Conservation (phyloP, 768 basidiomycete genomes). For the Trametopsis cervina region DNA sequence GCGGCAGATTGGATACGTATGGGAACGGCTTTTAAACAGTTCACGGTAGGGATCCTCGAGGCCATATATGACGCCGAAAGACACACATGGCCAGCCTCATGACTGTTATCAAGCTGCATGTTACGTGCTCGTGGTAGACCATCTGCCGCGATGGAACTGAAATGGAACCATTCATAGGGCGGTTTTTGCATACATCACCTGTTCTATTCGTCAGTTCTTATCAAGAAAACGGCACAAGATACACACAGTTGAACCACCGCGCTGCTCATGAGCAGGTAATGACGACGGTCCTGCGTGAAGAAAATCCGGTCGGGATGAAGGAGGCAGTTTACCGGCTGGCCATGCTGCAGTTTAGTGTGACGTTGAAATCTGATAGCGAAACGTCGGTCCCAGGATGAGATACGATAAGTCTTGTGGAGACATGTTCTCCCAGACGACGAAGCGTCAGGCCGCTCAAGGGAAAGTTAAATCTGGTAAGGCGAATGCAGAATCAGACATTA, state of each 20-base stretch:
- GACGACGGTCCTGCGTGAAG: background rate
- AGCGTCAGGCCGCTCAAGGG: background rate
- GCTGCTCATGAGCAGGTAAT: background rate
- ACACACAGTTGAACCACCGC: too few relatives aligned
- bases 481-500: background rate
- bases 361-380: background rate
- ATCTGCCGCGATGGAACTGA: background rate
- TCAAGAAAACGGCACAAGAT: too few relatives aligned
- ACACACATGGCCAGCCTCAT: conserved; percentile 11
- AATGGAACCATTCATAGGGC: background rate
- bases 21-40: background rate
- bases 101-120: conserved; percentile 11
- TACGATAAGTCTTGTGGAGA: background rate
- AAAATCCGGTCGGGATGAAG: background rate
- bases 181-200: too few relatives aligned
- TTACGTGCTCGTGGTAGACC: conserved; percentile 2
- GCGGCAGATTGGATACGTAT: background rate
- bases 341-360: background rate
- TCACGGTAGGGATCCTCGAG: conserved; percentile 2
- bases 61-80: conserved; percentile 1
- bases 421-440: background rate
- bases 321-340: background rate
- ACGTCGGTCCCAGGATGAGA: background rate
- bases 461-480: background rate
- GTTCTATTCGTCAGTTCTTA: conserved; percentile 6